Evolutionary conservation across 2,329 filamentous ascomycete genomes (phyloP), one percentile per base, ranked within the genome.

Genomic region (Raffaelea ambrosiae): DNA sequence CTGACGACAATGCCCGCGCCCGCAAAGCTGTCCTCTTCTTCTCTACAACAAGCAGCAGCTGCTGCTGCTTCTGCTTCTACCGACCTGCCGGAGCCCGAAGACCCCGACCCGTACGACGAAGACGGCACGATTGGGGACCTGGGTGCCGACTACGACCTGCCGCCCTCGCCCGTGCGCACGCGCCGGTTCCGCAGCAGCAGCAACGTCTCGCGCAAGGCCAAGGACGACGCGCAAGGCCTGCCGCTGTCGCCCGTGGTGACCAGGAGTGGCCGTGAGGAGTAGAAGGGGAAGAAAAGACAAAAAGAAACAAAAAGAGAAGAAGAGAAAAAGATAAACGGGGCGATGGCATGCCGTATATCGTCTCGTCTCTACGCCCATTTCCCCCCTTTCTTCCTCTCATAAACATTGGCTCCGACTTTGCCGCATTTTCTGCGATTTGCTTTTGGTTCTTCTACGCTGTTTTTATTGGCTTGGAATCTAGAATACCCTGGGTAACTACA

Each of bases 111-210:
- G 2, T 40, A 45, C 36, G 48, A 48, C n/a, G 26, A 43, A 2
- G 52, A 52, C 3, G 47, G 22, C 14, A 16, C 29, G 13, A n/a
- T 22, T n/a, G 33, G 10, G 36, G 26, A 10, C 4, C 13, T 23
- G 7, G 23, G 45, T 11, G 43, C n/a, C 3, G 35, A 21, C 23
- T 36, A 43, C 2, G 48, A 49, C 14, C 20, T 39, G 8, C 40
- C 46, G 20, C 16, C 48, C 0, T 48, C 51, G 13, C 29, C 51
- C 2, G 23, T 35, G 16, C 51, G 40, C 2, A 22, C 38, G 7
- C 48, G 35, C n/a, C 48, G 50, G 2, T 51, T 49, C 50, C 50
- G 50, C 33, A 49, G 50, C 23, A 20, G 11, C 40, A 52, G 50
- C 43, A 50, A 18, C 19, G 26, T 48, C 31, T 46, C 48, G 5